A percentile compares a stretch with the other conserved stretches of the same genome.
These are phyloP conservation scores for Rhizopogon vulgaris DNA, from an alignment of 768 basidiomycete species.

Conservation along the genomic window DNA sequence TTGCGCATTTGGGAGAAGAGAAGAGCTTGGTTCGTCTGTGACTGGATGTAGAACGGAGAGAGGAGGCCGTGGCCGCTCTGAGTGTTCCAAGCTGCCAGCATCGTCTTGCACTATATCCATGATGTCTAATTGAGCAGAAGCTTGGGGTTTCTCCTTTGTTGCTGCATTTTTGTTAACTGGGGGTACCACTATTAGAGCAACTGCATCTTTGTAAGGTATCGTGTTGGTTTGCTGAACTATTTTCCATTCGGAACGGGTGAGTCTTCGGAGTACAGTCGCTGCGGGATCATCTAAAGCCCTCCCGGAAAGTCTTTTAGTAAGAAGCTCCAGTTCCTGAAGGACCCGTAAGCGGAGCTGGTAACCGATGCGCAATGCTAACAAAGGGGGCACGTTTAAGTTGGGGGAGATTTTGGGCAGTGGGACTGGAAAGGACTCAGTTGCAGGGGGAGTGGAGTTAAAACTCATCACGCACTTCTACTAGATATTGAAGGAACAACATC, in stretches of 20 bases:
- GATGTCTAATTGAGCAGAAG: constrained; percentile 19
- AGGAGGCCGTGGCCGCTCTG: constrained; percentile 12
- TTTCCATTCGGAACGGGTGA: constrained; percentile 59
- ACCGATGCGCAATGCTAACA: constrained; percentile 48
- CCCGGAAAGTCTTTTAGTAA: constrained; percentile 39
- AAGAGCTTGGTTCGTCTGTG: constrained; percentile 9
- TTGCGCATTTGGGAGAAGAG: constrained; percentile 24
- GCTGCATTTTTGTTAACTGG: constrained; percentile 51
- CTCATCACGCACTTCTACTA: constrained; percentile 32
- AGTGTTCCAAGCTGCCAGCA: background rate
- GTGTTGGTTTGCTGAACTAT: constrained; percentile 38
- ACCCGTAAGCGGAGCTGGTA: constrained; percentile 69
- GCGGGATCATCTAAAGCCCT: constrained; percentile 14
- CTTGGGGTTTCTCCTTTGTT: constrained; percentile 38
- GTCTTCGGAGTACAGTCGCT: constrained; percentile 48
- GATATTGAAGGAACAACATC: constrained; percentile 28
- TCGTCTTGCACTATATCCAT: background rate
- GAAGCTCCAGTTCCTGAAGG: constrained; percentile 66
- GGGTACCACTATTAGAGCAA: constrained; percentile 67
- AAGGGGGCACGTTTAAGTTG: constrained; percentile 31
- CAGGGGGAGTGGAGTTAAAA: background rate
- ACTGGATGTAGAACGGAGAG: constrained; percentile 19
- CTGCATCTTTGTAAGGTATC: constrained; percentile 46
- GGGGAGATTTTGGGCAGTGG: constrained; percentile 21
- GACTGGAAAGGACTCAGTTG: constrained; percentile 8